Conservation (phyloP, 148 eudicot genomes). For the Fagopyrum esculentum region DNA sequence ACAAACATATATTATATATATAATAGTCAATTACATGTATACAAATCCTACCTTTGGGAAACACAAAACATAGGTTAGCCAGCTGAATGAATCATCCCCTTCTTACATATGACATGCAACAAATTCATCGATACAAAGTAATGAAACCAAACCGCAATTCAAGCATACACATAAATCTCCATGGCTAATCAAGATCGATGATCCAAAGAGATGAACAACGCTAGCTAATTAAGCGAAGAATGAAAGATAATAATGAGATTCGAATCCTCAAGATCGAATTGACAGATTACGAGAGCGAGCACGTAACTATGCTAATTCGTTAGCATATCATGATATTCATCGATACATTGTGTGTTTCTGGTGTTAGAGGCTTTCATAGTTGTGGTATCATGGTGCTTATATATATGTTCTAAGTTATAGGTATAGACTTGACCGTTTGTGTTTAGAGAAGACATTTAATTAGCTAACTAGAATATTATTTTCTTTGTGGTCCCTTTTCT, state of each 20-base stretch:
- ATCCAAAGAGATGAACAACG: not conserved
- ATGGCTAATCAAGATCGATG: not conserved
- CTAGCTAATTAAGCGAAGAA: too few species aligned
- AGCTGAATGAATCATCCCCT: not conserved
- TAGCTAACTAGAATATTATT: not conserved
- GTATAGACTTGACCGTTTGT: not conserved
- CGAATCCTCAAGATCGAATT: not conserved
- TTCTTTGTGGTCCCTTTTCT: not conserved
- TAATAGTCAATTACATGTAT: not conserved
- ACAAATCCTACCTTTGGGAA: not conserved
- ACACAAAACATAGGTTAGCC: not conserved
- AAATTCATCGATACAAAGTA: too few species aligned
- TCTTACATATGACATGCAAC: not conserved
- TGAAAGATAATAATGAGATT: too few species aligned
- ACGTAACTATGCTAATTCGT: not conserved
- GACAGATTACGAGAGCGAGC: slow-evolving; percentile 11
- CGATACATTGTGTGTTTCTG: not conserved
- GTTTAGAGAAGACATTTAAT: not conserved
- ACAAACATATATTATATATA: not conserved
- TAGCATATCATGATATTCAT: not conserved
- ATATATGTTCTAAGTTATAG: not conserved
- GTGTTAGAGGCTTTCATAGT: not conserved
- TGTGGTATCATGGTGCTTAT: not conserved
- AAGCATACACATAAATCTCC: not conserved
- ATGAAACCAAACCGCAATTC: not conserved